Conservation (phyloP, 306 rosid species). For the Acmispon strigosus region DNA sequence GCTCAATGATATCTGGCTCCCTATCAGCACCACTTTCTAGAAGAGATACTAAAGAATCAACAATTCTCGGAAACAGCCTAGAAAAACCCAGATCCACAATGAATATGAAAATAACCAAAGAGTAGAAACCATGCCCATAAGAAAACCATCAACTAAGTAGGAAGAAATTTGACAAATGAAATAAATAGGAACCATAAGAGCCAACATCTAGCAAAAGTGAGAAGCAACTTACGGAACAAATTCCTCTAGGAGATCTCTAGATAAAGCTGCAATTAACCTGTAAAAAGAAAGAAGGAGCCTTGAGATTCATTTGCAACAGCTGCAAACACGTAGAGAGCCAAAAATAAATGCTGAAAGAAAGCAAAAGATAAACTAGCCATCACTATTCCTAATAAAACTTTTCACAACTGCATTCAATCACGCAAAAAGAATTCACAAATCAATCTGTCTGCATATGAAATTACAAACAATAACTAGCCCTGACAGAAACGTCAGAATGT, state of each 20-base stretch:
- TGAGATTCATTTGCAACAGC: slow-evolving; percentile 12
- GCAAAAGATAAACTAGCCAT: not conserved
- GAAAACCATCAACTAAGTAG: slow-evolving; percentile 3
- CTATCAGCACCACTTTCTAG: slow-evolving; percentile 75
- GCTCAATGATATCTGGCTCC: slow-evolving; percentile 87
- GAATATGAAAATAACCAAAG: slow-evolving; percentile 2
- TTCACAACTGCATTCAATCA: not conserved
- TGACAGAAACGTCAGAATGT: not conserved
- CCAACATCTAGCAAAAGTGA: slow-evolving; percentile 14
- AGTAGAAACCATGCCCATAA: not conserved
- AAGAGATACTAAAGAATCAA: slow-evolving; percentile 62
- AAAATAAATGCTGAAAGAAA: not conserved
- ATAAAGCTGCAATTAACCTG: slow-evolving; percentile 79
- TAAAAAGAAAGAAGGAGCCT: slow-evolving; percentile 10
- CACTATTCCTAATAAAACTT: not conserved
- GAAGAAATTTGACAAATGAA: slow-evolving; percentile 6
- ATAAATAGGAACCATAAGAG: not conserved
- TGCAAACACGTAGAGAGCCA: slow-evolving; percentile 1
- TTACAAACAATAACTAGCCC: not conserved
- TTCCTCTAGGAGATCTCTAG: slow-evolving; percentile 77
- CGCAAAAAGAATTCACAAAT: not conserved
- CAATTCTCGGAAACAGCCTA: slow-evolving; percentile 63
- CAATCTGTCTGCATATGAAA: not conserved
- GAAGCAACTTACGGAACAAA: slow-evolving; percentile 72
- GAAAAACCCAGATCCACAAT: slow-evolving; percentile 19